Evolutionary conservation across 1,284 basidiomycete genomes (phyloP), one percentile per base, ranked within the genome.

Genomic region (Sporisorium scitamineum): DNA sequence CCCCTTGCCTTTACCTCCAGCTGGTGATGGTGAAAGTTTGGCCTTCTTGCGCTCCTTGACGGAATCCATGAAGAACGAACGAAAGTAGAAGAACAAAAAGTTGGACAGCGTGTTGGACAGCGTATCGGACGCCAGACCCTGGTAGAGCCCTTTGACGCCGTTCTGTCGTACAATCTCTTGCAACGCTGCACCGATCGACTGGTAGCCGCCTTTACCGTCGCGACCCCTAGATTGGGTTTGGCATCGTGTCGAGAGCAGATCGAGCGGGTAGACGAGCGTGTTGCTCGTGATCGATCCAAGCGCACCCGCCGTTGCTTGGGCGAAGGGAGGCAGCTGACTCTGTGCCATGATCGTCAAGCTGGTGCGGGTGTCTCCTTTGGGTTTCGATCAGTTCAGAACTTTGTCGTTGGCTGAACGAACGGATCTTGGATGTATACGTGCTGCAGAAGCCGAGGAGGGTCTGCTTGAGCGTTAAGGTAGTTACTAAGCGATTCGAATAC

Each of bases 261-360:
- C 88, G 18, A 88, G 82, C 11, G 88, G 88, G 68, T 87, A 88
- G 24, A 88, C 86, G 50, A 88, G 79, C 2, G 84, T 85, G 76
- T 88, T 88, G 51, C 84, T 85, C 10, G 87, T 83, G 22, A 85
- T 83, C 0, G 86, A 86, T 14, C 87, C 87, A 1, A 87, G 54
- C 0, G 86, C 85, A 2, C 86, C 87, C 0, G 87, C 83, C 6
- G 85, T 85, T 0, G 87, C 87, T 68, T 88, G 87, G 0, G 86
- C 85, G 32, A 88, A 78, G 2, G 87, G 86, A 3, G 87, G 87
- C 2, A 76, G 69, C 22, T 72, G 55, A 53, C 65, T 69, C 47
- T 76, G 69, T 7, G 74, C 74, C 74, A 76, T 76, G 48, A 13
- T 69, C 20, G 26, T 9, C 8, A 20, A 27, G 26, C 26, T 18